Evolutionary conservation across 495 filamentous ascomycete species (phyloP).

Genomic region (Rhypophila decipiens): DNA sequence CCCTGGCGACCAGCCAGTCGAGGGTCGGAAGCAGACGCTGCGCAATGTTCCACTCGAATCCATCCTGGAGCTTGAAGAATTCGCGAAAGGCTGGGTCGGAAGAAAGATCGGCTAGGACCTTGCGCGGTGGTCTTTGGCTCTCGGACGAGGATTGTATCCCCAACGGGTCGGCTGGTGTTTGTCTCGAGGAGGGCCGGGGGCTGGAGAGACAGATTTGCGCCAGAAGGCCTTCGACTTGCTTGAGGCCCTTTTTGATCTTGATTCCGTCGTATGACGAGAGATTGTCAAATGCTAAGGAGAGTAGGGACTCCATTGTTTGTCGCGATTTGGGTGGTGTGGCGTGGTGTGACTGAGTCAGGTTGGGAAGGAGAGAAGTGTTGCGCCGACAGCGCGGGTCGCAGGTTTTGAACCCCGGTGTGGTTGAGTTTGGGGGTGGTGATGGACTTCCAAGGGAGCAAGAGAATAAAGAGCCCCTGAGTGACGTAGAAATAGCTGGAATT

Average conservation of each 20-base stretch:
- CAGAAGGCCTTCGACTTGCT: constrained; percentile 91
- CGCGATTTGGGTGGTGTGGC: not conserved
- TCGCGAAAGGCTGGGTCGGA: constrained; percentile 90
- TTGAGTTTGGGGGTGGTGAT: too few species aligned
- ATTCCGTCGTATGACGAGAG: constrained; percentile 84
- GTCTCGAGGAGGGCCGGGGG: constrained; percentile 26
- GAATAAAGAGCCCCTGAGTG: too few species aligned
- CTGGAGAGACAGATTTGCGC: constrained; percentile 89
- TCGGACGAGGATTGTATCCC: constrained; percentile 31
- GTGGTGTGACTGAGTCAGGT: too few species aligned
- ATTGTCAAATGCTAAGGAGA: constrained; percentile 93
- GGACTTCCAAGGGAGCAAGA: too few species aligned
- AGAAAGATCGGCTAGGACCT: constrained; percentile 60
- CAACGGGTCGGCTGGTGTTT: not conserved
- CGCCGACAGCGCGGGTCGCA: not conserved
- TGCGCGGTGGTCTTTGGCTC: constrained; percentile 43
- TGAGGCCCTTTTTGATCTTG: constrained; percentile 89
- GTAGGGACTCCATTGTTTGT: constrained; percentile 72
- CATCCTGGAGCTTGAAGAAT: constrained; percentile 93
- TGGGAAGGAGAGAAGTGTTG: too few species aligned
- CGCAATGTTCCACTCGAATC: constrained; percentile 96
- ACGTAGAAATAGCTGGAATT: too few species aligned
- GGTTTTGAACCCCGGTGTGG: too few species aligned
- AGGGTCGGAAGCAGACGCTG: constrained; percentile 80
- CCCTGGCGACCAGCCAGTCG: constrained; percentile 77